These are phyloP conservation scores for Leccinum variicolor DNA, from an alignment of 768 basidiomycete genomes.

Conservation along the genomic window DNA sequence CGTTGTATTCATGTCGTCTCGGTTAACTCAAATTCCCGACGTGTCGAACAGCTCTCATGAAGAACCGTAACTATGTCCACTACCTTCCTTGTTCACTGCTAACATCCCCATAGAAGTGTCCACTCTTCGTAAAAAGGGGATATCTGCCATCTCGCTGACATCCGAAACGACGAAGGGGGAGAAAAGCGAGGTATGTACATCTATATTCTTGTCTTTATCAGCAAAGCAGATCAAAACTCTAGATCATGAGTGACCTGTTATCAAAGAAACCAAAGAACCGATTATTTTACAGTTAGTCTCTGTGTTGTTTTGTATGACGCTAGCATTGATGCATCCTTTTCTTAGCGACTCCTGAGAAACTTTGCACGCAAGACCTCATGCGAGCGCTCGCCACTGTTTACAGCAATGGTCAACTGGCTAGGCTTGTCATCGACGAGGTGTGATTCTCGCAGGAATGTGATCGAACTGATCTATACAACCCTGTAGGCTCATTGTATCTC, in stretches of 20 bases:
- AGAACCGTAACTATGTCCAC: conserved; percentile 55
- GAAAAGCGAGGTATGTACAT: conserved; percentile 48
- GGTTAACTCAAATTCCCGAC: neutral
- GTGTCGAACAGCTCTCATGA: conserved; percentile 64
- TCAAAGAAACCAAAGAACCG: conserved; percentile 57
- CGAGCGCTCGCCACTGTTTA: conserved; percentile 49
- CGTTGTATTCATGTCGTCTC: neutral
- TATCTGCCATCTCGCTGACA: conserved; percentile 59
- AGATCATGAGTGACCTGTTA: conserved; percentile 63
- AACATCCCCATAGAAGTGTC: conserved; percentile 53
- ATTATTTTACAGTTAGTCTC: conserved; percentile 67
- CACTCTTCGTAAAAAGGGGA: conserved; percentile 48
- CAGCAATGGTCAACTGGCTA: conserved; percentile 55
- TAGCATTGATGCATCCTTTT: neutral
- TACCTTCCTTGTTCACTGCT: neutral
- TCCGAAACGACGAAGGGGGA: conserved; percentile 61
- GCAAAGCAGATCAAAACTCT: neutral
- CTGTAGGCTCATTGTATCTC: conserved; percentile 79
- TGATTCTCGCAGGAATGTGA: conserved; percentile 9
- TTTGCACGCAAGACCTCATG: conserved; percentile 54
- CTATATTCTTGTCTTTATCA: neutral
- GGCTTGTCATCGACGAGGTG: conserved; percentile 82
- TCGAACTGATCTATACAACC: conserved; percentile 1
- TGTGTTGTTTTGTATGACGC: neutral
- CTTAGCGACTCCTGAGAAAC: conserved; percentile 74